These are phyloP conservation scores for Hypoxylon perforatum DNA, from an alignment of 495 filamentous ascomycete genomes.

Conservation along the genomic window DNA sequence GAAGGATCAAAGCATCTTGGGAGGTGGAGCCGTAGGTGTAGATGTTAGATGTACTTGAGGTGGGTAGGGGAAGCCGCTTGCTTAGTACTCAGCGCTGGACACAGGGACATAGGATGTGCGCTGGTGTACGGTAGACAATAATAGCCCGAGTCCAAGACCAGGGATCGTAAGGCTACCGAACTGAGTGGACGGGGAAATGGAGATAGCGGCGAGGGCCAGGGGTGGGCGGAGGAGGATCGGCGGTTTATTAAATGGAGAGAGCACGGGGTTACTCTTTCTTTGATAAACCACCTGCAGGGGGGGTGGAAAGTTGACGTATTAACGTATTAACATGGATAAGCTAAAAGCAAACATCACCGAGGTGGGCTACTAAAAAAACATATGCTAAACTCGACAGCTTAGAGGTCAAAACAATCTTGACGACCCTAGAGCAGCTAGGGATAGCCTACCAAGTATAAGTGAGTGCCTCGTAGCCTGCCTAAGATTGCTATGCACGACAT, in stretches of 20 bases:
- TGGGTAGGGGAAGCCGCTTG: neutral
- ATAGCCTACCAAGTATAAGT: too few relatives aligned
- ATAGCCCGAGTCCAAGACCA: constrained; percentile 2
- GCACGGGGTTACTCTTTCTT: constrained; percentile 14
- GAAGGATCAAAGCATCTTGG: constrained; percentile 15
- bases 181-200: constrained; percentile 4
- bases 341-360: neutral
- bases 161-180: constrained; percentile 8
- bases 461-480: too few relatives aligned
- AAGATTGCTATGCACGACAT: too few relatives aligned
- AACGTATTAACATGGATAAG: too few relatives aligned
- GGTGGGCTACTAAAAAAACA: constrained; percentile 1
- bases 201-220: constrained; percentile 10
- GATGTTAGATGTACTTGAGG: constrained; percentile 8
- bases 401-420: too few relatives aligned
- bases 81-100: constrained; percentile 18
- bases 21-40: constrained; percentile 21
- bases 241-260: constrained; percentile 35
- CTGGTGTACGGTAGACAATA: constrained; percentile 10
- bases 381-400: constrained; percentile 16
- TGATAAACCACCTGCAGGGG: neutral
- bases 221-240: constrained; percentile 31
- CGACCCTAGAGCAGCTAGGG: too few relatives aligned
- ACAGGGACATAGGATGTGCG: neutral
- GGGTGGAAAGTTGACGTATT: constrained; percentile 5